Evolutionary conservation across 345 rosid genomes (phyloP).

Genomic region (Eucalyptus paniculata): DNA sequence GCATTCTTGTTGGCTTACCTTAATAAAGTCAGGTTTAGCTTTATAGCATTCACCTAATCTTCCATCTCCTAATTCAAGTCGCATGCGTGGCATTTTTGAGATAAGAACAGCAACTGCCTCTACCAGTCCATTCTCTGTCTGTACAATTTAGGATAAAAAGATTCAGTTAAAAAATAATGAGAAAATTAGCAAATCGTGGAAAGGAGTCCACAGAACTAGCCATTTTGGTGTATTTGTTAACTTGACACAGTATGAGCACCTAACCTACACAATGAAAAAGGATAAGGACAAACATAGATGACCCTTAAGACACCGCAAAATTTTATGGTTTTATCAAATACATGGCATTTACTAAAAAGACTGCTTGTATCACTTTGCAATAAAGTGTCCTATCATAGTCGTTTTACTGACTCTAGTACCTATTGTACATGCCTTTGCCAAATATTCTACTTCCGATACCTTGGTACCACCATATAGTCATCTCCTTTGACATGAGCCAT

Average conservation of each 20-base stretch:
- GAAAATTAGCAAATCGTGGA: background rate
- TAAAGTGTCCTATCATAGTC: background rate
- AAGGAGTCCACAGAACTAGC: background rate
- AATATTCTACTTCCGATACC: background rate
- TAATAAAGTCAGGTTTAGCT: conserved; percentile 85
- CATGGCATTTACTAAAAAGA: background rate
- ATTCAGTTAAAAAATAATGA: background rate
- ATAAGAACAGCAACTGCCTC: conserved; percentile 91
- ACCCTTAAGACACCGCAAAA: background rate
- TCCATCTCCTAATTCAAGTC: conserved; percentile 51
- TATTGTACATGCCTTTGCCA: background rate
- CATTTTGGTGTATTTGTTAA: background rate
- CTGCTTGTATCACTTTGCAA: background rate
- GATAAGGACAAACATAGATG: background rate
- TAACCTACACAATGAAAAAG: background rate
- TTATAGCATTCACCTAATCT: conserved; percentile 75
- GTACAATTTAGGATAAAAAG: conserved; percentile 2
- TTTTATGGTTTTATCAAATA: background rate
- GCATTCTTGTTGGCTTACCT: conserved; percentile 28
- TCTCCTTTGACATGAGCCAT: background rate
- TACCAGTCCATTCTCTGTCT: conserved; percentile 94
- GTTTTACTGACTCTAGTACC: background rate
- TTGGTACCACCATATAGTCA: background rate
- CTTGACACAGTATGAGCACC: background rate
- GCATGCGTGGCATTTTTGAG: conserved; percentile 91